These are phyloP conservation scores for Phytopythium vexans DNA, from an alignment of 352 stramenopile genomes.

Conservation along the genomic window DNA sequence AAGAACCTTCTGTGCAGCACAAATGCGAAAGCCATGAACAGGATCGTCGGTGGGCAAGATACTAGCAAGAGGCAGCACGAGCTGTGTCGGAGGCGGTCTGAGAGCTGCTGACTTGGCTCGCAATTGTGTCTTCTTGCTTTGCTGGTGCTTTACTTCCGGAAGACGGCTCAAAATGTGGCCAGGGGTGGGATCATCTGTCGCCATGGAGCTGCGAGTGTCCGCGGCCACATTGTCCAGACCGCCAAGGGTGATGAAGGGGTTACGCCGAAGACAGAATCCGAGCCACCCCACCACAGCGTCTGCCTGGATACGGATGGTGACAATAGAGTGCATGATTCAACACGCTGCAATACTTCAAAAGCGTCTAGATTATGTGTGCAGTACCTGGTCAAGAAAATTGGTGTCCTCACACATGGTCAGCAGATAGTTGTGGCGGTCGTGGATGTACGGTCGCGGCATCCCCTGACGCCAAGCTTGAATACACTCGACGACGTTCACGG, in stretches of 20 bases:
- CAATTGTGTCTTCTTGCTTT: not conserved
- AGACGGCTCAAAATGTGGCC: not conserved
- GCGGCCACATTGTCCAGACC: constrained; percentile 17
- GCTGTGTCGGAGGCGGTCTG: constrained; percentile 14
- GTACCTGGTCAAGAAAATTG: constrained; percentile 42
- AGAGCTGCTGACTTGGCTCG: not conserved
- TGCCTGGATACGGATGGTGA: not conserved
- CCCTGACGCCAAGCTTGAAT: constrained; percentile 36
- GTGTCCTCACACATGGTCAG: constrained; percentile 50
- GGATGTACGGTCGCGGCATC: constrained; percentile 30
- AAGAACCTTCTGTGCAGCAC: constrained; percentile 22
- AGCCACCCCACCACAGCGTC: constrained; percentile 46
- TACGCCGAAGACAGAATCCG: constrained; percentile 44
- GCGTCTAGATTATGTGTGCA: not conserved
- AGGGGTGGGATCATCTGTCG: not conserved
- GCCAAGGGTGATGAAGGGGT: constrained; percentile 45
- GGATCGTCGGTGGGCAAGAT: constrained; percentile 49
- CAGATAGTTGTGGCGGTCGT: constrained; percentile 46
- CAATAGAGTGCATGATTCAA: not conserved
- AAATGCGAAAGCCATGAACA: constrained; percentile 35
- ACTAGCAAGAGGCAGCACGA: constrained; percentile 40
- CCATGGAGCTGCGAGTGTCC: not conserved
- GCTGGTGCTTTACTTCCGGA: constrained; percentile 3
- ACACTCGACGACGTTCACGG: constrained; percentile 53
- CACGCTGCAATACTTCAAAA: too few species aligned